Conservation (phyloP, 805 yeast species). For the Ogataea kodamae region DNA sequence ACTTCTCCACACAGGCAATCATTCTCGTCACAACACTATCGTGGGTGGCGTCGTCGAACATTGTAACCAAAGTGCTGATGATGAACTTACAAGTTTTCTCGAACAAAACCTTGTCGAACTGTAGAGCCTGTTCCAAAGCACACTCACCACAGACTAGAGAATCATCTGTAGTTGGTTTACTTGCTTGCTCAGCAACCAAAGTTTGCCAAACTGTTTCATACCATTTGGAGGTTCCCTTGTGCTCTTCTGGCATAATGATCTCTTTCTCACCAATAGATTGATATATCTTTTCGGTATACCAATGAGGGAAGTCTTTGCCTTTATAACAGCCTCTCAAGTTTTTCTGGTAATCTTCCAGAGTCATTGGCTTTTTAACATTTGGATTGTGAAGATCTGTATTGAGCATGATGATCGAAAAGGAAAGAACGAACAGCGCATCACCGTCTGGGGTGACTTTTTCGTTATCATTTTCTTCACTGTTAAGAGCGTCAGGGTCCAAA, state of each 20-base stretch:
- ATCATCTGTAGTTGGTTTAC: constrained; percentile 20
- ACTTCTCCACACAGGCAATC: constrained; percentile 82
- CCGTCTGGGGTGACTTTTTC: constrained; percentile 65
- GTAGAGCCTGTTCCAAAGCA: constrained; percentile 33
- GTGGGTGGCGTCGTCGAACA: constrained; percentile 85
- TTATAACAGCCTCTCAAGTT: constrained; percentile 80
- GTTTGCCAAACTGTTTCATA: constrained; percentile 86
- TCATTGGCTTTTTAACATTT: constrained; percentile 89
- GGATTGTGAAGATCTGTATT: constrained; percentile 95
- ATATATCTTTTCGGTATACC: constrained; percentile 82
- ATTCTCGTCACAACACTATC: constrained; percentile 85
- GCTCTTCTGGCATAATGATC: constrained; percentile 97
- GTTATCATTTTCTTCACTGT: constrained; percentile 12
- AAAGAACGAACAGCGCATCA: constrained; percentile 84
- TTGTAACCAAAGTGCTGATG: constrained; percentile 67
- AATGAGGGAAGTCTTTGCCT: constrained; percentile 71
- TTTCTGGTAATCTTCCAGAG: constrained; percentile 71
- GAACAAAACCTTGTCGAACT: constrained; percentile 72
- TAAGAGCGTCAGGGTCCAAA: constrained; percentile 26
- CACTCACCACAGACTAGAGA: constrained; percentile 4
- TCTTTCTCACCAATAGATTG: constrained; percentile 78
- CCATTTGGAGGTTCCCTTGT: constrained; percentile 87
- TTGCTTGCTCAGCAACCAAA: constrained; percentile 49
- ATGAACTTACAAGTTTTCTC: constrained; percentile 58
- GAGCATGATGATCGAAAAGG: constrained; percentile 89